Evolutionary conservation across 2,329 filamentous ascomycete genomes (phyloP).

Genomic region (Cordyceps pruinosa): DNA sequence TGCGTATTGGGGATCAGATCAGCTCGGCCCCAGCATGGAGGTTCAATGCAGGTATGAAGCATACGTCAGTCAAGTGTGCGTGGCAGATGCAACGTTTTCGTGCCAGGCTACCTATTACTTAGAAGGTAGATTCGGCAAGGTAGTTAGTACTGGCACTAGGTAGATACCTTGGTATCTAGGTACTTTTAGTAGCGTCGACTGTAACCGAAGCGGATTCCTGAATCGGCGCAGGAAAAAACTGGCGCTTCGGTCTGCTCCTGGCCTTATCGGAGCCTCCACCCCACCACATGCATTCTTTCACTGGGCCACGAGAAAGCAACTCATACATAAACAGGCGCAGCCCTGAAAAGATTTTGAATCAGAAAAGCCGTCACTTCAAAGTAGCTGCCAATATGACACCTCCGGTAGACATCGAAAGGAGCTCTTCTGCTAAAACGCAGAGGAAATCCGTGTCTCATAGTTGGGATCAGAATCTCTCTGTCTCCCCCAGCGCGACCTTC

Average conservation of each 20-base stretch:
- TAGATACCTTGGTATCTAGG: no score
- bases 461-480: constrained; percentile 55
- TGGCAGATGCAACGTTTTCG: not conserved
- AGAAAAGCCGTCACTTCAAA: not conserved
- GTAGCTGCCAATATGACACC: constrained; percentile 31
- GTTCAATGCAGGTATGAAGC: no score
- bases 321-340: constrained; percentile 8
- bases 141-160: not conserved
- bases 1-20: not conserved
- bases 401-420: constrained; percentile 41
- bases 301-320: constrained; percentile 4
- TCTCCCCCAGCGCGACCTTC: constrained; percentile 68
- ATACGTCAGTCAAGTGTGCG: no score
- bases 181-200: not conserved
- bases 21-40: no score
- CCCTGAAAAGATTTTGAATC: constrained; percentile 1
- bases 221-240: not conserved
- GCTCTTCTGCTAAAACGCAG: constrained; percentile 27
- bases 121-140: constrained; percentile 3
- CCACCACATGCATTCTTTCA: constrained; percentile 8
- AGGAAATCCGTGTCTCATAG: constrained; percentile 45
- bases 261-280: constrained; percentile 7
- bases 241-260: not conserved
- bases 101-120: no score
- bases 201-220: not conserved